A percentile compares a stretch with the other conserved stretches of the same genome.
phyloP scores from a whole-genome alignment of 495 filamentous ascomycete species.

The Hyphodiscus hymeniophilus region DNA sequence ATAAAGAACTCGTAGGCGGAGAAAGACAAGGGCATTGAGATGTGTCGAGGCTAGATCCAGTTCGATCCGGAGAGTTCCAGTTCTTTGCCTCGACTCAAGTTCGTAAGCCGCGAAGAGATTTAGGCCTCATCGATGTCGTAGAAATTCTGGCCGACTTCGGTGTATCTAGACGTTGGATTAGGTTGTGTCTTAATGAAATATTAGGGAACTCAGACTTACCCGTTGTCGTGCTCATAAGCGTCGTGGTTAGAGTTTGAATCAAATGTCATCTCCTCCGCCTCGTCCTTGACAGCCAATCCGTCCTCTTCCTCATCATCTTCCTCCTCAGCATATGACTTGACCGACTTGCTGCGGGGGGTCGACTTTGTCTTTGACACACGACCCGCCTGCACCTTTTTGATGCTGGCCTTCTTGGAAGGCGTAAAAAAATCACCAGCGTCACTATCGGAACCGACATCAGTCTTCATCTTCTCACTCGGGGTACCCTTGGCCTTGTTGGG shows the following conservation, averaged over 20 bases:
- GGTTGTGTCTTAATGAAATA: no score
- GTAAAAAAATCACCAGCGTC: constrained; percentile 4
- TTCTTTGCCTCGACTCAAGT: no score
- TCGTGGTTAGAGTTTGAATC: not conserved
- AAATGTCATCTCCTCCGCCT: not conserved
- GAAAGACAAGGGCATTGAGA: no score
- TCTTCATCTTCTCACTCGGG: no score
- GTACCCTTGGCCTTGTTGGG: not conserved
- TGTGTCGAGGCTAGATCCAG: no score
- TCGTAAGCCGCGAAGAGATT: no score
- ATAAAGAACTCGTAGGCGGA: no score
- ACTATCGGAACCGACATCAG: not conserved
- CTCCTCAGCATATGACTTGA: not conserved
- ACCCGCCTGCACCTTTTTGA: not conserved
- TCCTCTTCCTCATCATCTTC: not conserved
- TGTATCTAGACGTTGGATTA: no score
- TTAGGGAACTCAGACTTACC: not conserved
- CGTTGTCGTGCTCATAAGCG: no score
- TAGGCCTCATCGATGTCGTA: no score
- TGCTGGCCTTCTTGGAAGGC: not conserved
- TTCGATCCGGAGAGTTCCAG: no score
- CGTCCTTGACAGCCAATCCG: not conserved
- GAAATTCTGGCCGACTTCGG: no score
- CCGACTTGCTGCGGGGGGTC: not conserved
- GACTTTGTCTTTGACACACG: not conserved